Conservation (phyloP, 441 rosid genomes). For the Eutrema salsugineum region DNA sequence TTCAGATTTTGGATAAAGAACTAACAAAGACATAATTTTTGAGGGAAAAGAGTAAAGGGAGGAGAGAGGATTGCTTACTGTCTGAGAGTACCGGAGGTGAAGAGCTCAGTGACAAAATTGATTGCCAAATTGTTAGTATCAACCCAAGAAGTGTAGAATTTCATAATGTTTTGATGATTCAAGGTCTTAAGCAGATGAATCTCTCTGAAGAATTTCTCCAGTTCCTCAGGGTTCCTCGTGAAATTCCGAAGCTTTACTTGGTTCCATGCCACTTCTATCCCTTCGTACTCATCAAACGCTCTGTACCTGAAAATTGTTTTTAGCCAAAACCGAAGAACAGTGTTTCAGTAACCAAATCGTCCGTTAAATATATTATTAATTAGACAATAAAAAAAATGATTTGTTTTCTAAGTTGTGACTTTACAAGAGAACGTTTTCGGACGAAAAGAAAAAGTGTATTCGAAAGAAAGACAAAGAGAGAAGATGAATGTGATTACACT, state of each 20-base stretch:
- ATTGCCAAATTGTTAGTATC: slow-evolving; percentile 61
- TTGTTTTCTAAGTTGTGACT: neutral
- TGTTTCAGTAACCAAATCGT: neutral
- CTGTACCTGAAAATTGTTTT: slow-evolving; percentile 38
- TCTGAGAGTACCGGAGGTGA: slow-evolving; percentile 76
- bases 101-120: slow-evolving; percentile 79
- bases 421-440: neutral
- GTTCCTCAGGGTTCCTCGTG: slow-evolving; percentile 60
- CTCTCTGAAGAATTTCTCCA: slow-evolving; percentile 74
- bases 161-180: slow-evolving; percentile 75
- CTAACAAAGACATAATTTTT: neutral
- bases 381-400: neutral
- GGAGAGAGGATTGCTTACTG: slow-evolving; percentile 42
- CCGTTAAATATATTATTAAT: neutral
- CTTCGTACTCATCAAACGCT: slow-evolving; percentile 73
- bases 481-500: slow-evolving; percentile 45
- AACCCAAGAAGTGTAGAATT: slow-evolving; percentile 77
- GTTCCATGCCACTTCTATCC: slow-evolving; percentile 81
- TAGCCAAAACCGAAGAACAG: neutral
- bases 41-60: neutral
- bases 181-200: slow-evolving; percentile 68
- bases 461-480: neutral
- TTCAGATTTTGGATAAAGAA: neutral
- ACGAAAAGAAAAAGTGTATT: neutral
- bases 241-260: slow-evolving; percentile 76